Evolutionary conservation across 2,329 filamentous ascomycete species (phyloP), one percentile per base, ranked within the genome.

Genomic region (Talaromyces piceae): DNA sequence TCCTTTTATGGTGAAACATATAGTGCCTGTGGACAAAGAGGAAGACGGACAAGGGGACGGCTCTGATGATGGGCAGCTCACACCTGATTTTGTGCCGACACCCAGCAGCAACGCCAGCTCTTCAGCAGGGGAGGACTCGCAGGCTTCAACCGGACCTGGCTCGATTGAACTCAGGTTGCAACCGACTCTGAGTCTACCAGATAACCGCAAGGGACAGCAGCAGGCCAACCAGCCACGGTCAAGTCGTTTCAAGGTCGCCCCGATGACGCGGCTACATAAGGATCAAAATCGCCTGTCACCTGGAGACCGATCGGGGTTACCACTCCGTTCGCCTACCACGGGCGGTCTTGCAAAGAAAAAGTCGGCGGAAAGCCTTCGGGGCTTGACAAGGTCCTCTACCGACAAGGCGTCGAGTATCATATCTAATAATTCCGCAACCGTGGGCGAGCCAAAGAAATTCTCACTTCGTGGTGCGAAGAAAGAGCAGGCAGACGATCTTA

Each of bases 401-500:
- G 67, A 73, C 22, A 67, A 60, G 56, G 67, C 70, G 0, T 51
- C 67, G n/a, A 60, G 58, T 7, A 65, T 57, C 49, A 52, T 61
- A 20, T 63, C 67, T 37, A 61, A 56, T 22, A 57, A 56, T 43
- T 67, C 59, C 22, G 56, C 56, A 18, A 57, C 48, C 20, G 46
- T 51, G 13, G 56, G 51, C 30, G 65, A 70, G 41, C 55, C 58
- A 44, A 88, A 86, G 59, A 73, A 69, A 50, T 73, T 69, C 58
- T 71, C 55, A 13, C 56, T 72, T 70, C 74, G 55, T 67, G 82
- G 56, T 50, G 68, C 63, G 57, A 69, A 80, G 52, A 80, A 85
- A 50, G 80, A 82, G 54, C 79, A 82, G 4, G 86, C 86, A 1
- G 93, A 98, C 64, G 94, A 98, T 64, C 76, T 98, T 39, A 93